Evolutionary conservation across 306 rosid genomes (phyloP).

Genomic region (Boehmeria nivea): DNA sequence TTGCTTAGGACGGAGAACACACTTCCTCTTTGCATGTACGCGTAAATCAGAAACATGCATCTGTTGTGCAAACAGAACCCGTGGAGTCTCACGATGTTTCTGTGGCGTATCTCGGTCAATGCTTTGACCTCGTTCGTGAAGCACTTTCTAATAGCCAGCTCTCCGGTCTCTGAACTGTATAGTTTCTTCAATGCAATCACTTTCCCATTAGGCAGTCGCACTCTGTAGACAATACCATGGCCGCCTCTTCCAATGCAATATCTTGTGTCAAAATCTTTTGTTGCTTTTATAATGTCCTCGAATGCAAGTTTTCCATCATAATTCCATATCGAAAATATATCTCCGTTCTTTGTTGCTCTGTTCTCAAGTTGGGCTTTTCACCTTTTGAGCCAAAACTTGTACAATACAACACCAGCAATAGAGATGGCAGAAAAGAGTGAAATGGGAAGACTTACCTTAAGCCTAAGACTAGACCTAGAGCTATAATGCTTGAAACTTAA

Average conservation of each 20-base stretch:
- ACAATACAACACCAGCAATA: too few relatives aligned
- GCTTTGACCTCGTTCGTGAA: constrained; percentile 12
- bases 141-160: neutral
- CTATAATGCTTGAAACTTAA: too few relatives aligned
- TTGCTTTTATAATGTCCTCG: constrained; percentile 6
- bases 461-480: too few relatives aligned
- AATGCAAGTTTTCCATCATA: too few relatives aligned
- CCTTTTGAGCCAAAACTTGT: too few relatives aligned
- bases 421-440: too few relatives aligned
- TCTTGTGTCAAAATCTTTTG: constrained; percentile 3
- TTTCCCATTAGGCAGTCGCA: neutral
- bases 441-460: too few relatives aligned
- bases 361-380: too few relatives aligned
- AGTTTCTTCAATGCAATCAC: constrained; percentile 14
- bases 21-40: constrained; percentile 23
- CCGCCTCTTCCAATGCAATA: constrained; percentile 20
- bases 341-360: too few relatives aligned
- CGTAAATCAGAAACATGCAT: constrained; percentile 15
- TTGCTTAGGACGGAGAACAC: constrained; percentile 1
- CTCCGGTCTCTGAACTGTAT: neutral
- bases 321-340: too few relatives aligned
- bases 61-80: constrained; percentile 10
- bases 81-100: too few relatives aligned
- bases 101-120: constrained; percentile 6
- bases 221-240: constrained; percentile 13